Evolutionary conservation across 352 stramenopile genomes (phyloP), one percentile per base, ranked within the genome.

Genomic region (Thalassiosira mediterranea): DNA sequence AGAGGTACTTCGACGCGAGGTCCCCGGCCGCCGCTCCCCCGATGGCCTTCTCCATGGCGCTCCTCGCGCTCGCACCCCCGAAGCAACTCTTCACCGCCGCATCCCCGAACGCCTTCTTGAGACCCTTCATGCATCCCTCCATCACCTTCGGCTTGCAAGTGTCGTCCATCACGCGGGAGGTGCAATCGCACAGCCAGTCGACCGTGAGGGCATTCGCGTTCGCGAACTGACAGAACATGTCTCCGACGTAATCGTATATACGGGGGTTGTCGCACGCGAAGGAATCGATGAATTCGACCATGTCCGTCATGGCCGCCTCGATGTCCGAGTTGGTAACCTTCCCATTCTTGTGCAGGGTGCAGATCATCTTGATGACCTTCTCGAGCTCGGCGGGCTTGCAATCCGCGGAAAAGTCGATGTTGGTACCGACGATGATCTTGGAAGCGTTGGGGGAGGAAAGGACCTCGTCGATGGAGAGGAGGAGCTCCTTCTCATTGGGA

Each of bases 231-330:
- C n/a, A 52, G 15, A 92, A 52, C 58, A 92, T 72, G 19, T 86
- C 66, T 26, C 72, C 84, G 31, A 89, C 31, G 60, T 90, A 89
- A 10, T 82, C 70, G 63, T 79, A 90, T 0, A 67, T 73, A 48
- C 62, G 51, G 25, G 87, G 84, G 62, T 70, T 75, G 60, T 91
- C 84, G 21, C 62, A 63, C 8, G 79, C 74, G 59, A 83, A 84
- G 38, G 51, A 75, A 42, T 90, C 77, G 61, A 92, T 83, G 57
- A 90, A 91, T 59, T 92, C 84, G 53, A 91, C 75, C 23, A 81
- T 25, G n/a, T 89, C 83, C 0, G 37, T 23, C 53, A 90, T 58
- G 4, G 74, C 56, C 42, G 13, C 51, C 32, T 75, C 56, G n/a
- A 91, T 72, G 61, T 92, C 79, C 32, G 44, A 59, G 29, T 46